Evolutionary conservation across 371 early-diverging fungal genomes (phyloP).

Genomic region (Nosema muscidifuracis): DNA sequence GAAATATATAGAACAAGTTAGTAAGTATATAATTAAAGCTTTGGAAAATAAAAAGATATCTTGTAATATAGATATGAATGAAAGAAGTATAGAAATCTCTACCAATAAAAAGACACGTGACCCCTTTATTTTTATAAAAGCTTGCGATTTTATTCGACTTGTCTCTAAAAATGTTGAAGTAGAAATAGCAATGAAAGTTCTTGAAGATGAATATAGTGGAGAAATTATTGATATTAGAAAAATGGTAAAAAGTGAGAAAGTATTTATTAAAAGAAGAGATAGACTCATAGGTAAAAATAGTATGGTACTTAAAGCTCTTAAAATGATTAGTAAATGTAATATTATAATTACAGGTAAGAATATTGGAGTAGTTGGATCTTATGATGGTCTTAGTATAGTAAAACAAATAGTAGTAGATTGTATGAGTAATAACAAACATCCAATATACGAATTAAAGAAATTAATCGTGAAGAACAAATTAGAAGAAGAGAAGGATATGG

Average conservation of each 20-base stretch:
- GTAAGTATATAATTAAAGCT: slow-evolving; percentile 81
- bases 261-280: slow-evolving; percentile 90
- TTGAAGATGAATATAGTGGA: slow-evolving; percentile 83
- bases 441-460: slow-evolving; percentile 94
- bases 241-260: slow-evolving; percentile 81
- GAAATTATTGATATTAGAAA: slow-evolving; percentile 94
- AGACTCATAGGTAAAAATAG: slow-evolving; percentile 91
- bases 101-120: slow-evolving; percentile 92
- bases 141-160: slow-evolving; percentile 86
- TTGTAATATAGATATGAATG: slow-evolving; percentile 82
- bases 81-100: slow-evolving; percentile 89
- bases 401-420: slow-evolving; percentile 83
- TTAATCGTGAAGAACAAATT: slow-evolving; percentile 94
- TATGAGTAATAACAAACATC: slow-evolving; percentile 91
- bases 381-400: slow-evolving; percentile 73
- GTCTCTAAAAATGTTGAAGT: slow-evolving; percentile 85
- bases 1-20: slow-evolving; percentile 79
- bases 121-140: slow-evolving; percentile 88
- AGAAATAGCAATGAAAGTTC: slow-evolving; percentile 68
- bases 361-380: slow-evolving; percentile 81
- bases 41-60: slow-evolving; percentile 78
- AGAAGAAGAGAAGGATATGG: slow-evolving; percentile 83
- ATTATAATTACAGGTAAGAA: slow-evolving; percentile 94
- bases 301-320: slow-evolving; percentile 87
- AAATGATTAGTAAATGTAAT: slow-evolving; percentile 85